These are phyloP conservation scores for Aspergillus sp. DNA, from an alignment of 2,329 filamentous ascomycete species.

Conservation along the genomic window DNA sequence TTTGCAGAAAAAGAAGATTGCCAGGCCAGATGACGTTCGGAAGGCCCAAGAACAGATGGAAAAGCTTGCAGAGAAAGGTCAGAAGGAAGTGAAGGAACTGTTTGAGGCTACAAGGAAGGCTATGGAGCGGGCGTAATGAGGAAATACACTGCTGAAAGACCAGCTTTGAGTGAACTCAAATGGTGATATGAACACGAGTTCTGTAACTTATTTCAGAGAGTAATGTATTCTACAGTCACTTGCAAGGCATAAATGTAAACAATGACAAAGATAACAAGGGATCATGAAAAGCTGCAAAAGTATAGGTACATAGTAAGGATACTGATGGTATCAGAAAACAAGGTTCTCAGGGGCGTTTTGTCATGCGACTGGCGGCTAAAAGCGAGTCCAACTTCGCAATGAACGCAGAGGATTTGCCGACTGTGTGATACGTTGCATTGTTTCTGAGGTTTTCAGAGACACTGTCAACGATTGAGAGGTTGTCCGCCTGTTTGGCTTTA, in stretches of 20 bases:
- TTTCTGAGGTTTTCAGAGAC: slow-evolving; percentile 41
- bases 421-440: slow-evolving; percentile 44
- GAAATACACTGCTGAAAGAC: background rate
- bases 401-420: slow-evolving; percentile 39
- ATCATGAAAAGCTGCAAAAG: background rate
- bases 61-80: slow-evolving; percentile 48
- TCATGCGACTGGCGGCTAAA: slow-evolving; percentile 30
- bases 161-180: background rate
- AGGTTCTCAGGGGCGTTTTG: slow-evolving; percentile 28
- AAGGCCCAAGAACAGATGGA: slow-evolving; percentile 52
- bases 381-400: slow-evolving; percentile 42
- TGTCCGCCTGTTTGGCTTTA: slow-evolving; percentile 16
- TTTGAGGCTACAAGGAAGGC: slow-evolving; percentile 46
- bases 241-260: too few species aligned
- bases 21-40: slow-evolving; percentile 47
- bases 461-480: slow-evolving; percentile 32
- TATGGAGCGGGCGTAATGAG: slow-evolving; percentile 35
- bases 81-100: slow-evolving; percentile 49
- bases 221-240: too few species aligned
- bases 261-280: background rate
- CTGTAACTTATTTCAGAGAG: too few species aligned
- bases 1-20: slow-evolving; percentile 46
- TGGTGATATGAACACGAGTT: too few species aligned
- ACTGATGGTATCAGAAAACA: slow-evolving; percentile 12
- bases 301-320: slow-evolving; percentile 6